phyloP scores from a whole-genome alignment of 495 filamentous ascomycete species.

The Daldinia loculata region DNA sequence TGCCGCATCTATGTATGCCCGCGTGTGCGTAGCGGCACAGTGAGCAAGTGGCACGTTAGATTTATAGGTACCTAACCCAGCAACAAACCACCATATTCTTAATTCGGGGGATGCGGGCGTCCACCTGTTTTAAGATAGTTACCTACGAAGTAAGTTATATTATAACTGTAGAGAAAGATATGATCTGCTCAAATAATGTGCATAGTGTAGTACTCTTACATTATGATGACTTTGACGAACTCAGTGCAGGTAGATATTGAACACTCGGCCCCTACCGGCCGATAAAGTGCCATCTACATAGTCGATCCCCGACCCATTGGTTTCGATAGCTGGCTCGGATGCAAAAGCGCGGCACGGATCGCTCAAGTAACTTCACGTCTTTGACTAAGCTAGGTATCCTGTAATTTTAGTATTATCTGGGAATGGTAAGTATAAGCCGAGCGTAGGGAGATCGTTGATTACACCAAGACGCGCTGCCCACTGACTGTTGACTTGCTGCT shows the following conservation, averaged over 20 bases:
- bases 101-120: not conserved
- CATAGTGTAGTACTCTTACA: too few species aligned
- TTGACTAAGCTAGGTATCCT: not conserved
- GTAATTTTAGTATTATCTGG: not conserved
- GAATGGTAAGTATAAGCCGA: not conserved
- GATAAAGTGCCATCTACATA: not conserved
- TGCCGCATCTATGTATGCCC: not conserved
- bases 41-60: not conserved
- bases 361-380: not conserved
- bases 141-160: too few species aligned
- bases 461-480: too few species aligned
- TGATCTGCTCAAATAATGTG: too few species aligned
- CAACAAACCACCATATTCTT: not conserved
- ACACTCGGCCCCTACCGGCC: not conserved
- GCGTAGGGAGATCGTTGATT: too few species aligned
- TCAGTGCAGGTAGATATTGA: not conserved
- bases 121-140: too few species aligned
- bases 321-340: not conserved
- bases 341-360: constrained; percentile 2
- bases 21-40: not conserved
- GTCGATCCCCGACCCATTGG: not conserved
- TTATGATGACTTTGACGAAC: too few species aligned
- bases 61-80: not conserved
- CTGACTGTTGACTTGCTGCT: too few species aligned
- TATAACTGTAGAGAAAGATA: too few species aligned